A percentile compares a stretch with the other conserved stretches of the same genome.
phyloP scores from a whole-genome alignment of 2,329 filamentous ascomycete species.

The Setomelanomma holmii region DNA sequence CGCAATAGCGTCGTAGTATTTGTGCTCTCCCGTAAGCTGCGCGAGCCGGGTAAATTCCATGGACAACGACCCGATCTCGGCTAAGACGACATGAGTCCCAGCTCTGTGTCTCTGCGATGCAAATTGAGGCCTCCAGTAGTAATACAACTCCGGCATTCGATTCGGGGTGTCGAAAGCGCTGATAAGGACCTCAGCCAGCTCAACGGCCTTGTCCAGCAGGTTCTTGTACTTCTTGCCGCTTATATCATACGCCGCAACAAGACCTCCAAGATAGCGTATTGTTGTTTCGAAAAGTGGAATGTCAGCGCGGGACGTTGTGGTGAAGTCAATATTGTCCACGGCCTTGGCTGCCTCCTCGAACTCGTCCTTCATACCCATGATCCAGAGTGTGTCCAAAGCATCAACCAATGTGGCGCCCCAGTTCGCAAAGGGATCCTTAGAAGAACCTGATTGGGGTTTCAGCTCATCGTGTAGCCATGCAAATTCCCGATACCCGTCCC shows the following conservation, averaged over 20 bases:
- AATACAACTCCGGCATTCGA: constrained; percentile 68
- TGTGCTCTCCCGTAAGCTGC: constrained; percentile 55
- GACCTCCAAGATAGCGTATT: constrained; percentile 73
- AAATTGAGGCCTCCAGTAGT: constrained; percentile 60
- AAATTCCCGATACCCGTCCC: constrained; percentile 79
- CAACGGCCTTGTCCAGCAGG: constrained; percentile 67
- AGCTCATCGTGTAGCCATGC: constrained; percentile 92
- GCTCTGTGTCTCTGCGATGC: constrained; percentile 49
- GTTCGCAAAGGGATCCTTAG: constrained; percentile 83
- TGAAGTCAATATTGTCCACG: constrained; percentile 68
- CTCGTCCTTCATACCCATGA: constrained; percentile 71
- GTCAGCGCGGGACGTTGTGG: constrained; percentile 55
- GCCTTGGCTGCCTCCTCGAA: constrained; percentile 69
- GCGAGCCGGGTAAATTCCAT: constrained; percentile 59
- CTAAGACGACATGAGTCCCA: constrained; percentile 51
- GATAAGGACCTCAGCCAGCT: constrained; percentile 70
- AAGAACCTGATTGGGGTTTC: constrained; percentile 70
- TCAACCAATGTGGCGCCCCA: constrained; percentile 92
- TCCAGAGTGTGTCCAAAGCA: constrained; percentile 74
- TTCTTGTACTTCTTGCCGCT: constrained; percentile 60
- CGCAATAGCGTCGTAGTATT: constrained; percentile 57
- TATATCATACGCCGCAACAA: constrained; percentile 73
- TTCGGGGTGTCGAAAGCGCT: constrained; percentile 73
- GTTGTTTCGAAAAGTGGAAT: constrained; percentile 76
- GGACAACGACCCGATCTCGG: constrained; percentile 57